Evolutionary conservation across 345 rosid species (phyloP).

Genomic region (Melastoma malabathricum): DNA sequence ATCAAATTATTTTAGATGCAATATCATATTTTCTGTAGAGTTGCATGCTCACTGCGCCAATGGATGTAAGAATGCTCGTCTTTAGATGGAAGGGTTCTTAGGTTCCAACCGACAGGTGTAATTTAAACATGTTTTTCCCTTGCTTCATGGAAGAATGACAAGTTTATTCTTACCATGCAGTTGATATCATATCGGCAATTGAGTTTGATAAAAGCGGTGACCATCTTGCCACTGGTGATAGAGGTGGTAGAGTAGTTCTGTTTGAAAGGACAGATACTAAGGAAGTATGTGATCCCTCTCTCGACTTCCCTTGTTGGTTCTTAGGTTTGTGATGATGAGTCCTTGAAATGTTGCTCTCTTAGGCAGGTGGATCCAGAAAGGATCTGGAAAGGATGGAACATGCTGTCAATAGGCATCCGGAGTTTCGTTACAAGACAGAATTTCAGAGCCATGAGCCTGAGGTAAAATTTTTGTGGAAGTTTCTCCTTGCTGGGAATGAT

Average conservation of each 20-base stretch:
- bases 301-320: constrained; percentile 4
- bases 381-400: constrained; percentile 59
- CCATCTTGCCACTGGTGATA: constrained; percentile 91
- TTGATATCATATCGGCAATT: constrained; percentile 81
- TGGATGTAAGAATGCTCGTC: too few relatives aligned
- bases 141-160: neutral
- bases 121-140: neutral
- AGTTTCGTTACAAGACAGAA: constrained; percentile 82
- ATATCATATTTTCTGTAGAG: neutral
- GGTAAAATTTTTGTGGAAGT: constrained; percentile 23
- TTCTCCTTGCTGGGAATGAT: neutral
- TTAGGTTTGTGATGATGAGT: constrained; percentile 7
- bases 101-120: too few relatives aligned
- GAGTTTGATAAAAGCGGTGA: constrained; percentile 75
- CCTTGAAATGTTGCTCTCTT: constrained; percentile 24
- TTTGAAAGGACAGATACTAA: constrained; percentile 68
- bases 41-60: too few relatives aligned
- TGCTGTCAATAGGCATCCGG: constrained; percentile 47
- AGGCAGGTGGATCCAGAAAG: constrained; percentile 34
- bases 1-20: neutral
- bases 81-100: too few relatives aligned
- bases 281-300: constrained; percentile 35
- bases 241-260: constrained; percentile 93
- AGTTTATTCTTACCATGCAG: constrained; percentile 30
- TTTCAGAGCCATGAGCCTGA: constrained; percentile 97